Evolutionary conservation across 345 rosid species (phyloP), one percentile per base, ranked within the genome.

Genomic region (Arabidopsis suecica): DNA sequence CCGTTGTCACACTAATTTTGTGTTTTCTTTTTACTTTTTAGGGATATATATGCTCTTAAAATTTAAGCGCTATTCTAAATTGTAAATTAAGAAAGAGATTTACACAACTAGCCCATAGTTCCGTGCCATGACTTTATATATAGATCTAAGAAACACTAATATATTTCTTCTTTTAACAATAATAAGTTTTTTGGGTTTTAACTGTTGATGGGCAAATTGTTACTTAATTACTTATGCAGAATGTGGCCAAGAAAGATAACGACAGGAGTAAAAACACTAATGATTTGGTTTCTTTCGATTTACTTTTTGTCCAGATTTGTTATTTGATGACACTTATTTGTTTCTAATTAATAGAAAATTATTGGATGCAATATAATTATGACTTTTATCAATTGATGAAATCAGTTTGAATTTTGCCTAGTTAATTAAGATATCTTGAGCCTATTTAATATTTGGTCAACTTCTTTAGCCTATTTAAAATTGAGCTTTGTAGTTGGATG

Each of bases 1-100:
- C 32, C 44, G 74, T 68, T 41, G 69, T 76, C 73, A 59, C 68
- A 75, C 73, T 75, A 38, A 23, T 28, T 28, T 30, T 64, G 2
- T 33, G 53, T 64, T 44, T 44, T 47, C n/a, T 59, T 38, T 60
- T 64, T 23, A 23, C 25, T 23, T 23, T 23, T 23, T 23, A 23
- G 25, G 1, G 23, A 22, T 22, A 22, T 22, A 22, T 22, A 1
- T 16, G 10, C 18, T 48, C 20, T 47, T 51, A 11, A 44, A 42
- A 30, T 42, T 28, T 37, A 49, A 75, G 12, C 61, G 18, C 9
- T 68, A 40, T 58, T 60, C 28, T 34, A 68, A 56, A 64, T 28
- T 54, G 0, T 54, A 41, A 10, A 40, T 37, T 22, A 61, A 72
- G 54, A 7, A 61, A 18, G 42, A 10, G 23, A 60, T 34, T 69